Conservation (phyloP, 176 grass and related monocot species). For the Eleusine coracana region DNA sequence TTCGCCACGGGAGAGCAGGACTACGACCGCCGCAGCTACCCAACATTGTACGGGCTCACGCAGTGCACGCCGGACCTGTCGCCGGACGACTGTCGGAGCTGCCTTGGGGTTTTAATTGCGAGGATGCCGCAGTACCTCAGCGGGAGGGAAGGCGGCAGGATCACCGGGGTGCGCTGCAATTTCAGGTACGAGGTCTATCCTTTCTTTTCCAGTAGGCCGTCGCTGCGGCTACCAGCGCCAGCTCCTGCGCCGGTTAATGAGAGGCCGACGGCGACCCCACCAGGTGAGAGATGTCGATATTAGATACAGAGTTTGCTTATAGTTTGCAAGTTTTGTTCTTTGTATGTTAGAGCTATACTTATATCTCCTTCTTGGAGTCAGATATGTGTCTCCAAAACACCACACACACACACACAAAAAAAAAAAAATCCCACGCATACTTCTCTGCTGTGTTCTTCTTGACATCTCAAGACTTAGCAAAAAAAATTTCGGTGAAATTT, state of each 20-base stretch:
- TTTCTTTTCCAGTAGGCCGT: constrained; percentile 52
- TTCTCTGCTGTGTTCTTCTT: too few species aligned
- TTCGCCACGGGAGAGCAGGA: constrained; percentile 52
- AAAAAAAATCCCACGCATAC: too few species aligned
- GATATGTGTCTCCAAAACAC: too few species aligned
- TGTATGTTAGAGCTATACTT: too few species aligned
- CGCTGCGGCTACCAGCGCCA: constrained; percentile 38
- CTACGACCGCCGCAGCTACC: background rate
- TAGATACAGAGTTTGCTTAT: too few species aligned
- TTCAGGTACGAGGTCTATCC: constrained; percentile 43
- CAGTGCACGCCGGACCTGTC: constrained; percentile 67
- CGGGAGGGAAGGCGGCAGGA: constrained; percentile 8
- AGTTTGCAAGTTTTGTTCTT: too few species aligned
- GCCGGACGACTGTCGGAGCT: constrained; percentile 29
- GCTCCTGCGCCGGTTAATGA: background rate
- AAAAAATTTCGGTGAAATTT: too few species aligned
- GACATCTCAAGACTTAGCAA: too few species aligned
- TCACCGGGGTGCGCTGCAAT: constrained; percentile 47
- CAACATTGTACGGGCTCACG: constrained; percentile 46
- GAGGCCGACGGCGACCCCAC: background rate
- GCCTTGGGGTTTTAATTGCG: constrained; percentile 31
- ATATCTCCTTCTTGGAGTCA: too few species aligned
- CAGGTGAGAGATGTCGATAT: constrained; percentile 16
- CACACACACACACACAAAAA: too few species aligned
- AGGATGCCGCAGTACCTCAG: background rate